A percentile compares a stretch with the other conserved stretches of the same genome.
These are phyloP conservation scores for Myriosclerotinia scirpicola DNA, from an alignment of 2,329 filamentous ascomycete genomes.

Conservation along the genomic window DNA sequence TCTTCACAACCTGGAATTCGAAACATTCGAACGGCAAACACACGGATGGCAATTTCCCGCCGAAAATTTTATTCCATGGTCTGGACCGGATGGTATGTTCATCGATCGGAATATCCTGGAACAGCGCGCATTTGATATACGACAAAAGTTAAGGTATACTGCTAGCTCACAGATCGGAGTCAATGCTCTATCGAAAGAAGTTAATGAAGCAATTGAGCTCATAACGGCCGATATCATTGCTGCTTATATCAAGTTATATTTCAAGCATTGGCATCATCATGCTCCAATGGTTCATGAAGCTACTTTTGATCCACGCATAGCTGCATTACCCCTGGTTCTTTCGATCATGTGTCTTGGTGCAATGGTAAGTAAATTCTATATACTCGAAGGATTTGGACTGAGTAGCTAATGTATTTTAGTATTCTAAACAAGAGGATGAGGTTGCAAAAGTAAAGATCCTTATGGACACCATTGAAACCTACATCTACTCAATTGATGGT, in stretches of 20 bases:
- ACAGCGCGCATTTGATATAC: conserved; percentile 36
- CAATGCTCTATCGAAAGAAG: conserved; percentile 31
- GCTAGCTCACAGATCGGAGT: conserved; percentile 30
- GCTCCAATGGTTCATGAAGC: conserved; percentile 39
- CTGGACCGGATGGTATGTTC: conserved; percentile 28
- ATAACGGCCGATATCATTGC: conserved; percentile 36
- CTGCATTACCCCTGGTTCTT: conserved; percentile 38
- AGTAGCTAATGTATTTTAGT: conserved; percentile 29
- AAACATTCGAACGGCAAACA: conserved; percentile 34
- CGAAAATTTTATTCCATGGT: conserved; percentile 32
- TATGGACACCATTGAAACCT: conserved; percentile 36
- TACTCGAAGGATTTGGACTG: conserved; percentile 1
- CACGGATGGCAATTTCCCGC: conserved; percentile 34
- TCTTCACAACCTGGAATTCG: conserved; percentile 36
- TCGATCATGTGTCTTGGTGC: conserved; percentile 38
- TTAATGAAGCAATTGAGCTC: conserved; percentile 36
- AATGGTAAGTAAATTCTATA: conserved; percentile 32
- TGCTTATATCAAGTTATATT: conserved; percentile 37
- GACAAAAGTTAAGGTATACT: conserved; percentile 36
- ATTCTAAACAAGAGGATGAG: conserved; percentile 33
- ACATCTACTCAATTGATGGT: conserved; percentile 36
- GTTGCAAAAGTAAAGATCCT: conserved; percentile 33
- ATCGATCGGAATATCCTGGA: conserved; percentile 33
- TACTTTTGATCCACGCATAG: conserved; percentile 37
- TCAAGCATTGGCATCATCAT: conserved; percentile 41